Evolutionary conservation across 306 rosid genomes (phyloP).

Genomic region (Malus sylvestris): DNA sequence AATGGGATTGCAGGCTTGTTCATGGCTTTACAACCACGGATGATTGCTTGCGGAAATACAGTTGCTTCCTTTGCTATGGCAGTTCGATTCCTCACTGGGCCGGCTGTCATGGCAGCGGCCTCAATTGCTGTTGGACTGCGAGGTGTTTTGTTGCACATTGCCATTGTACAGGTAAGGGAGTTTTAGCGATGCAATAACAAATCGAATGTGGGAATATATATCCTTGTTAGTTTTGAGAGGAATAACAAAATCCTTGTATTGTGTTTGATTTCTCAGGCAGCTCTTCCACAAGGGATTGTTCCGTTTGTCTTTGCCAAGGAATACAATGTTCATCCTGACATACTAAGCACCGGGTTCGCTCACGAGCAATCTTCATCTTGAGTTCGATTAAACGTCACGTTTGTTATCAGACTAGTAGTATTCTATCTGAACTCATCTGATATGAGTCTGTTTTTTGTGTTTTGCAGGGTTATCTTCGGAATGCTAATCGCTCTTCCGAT

Average conservation of each 20-base stretch:
- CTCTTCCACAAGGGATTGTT: slow-evolving; percentile 88
- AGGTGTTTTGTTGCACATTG: slow-evolving; percentile 70
- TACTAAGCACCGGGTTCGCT: slow-evolving; percentile 76
- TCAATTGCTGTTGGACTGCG: slow-evolving; percentile 61
- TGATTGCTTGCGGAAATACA: slow-evolving; percentile 78
- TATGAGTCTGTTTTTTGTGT: not conserved
- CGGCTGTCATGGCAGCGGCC: slow-evolving; percentile 76
- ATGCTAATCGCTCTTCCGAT: slow-evolving; percentile 80
- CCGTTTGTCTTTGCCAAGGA: slow-evolving; percentile 90
- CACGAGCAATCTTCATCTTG: not conserved
- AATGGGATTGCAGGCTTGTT: slow-evolving; percentile 48
- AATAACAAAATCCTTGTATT: not conserved
- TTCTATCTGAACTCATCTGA: not conserved
- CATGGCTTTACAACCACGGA: slow-evolving; percentile 81
- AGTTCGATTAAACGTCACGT: not conserved
- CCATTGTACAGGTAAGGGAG: slow-evolving; percentile 67
- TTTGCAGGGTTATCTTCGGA: slow-evolving; percentile 75
- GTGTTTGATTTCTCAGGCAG: slow-evolving; percentile 42
- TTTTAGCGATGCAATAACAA: not conserved
- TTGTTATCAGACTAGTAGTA: not conserved
- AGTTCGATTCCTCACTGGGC: slow-evolving; percentile 63
- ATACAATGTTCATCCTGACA: slow-evolving; percentile 86
- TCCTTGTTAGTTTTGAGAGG: not conserved
- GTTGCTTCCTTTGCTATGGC: slow-evolving; percentile 75
- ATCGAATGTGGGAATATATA: no score